Base-by-base conservation (phyloP, 495 filamentous ascomycete species). In the Pseudotulostoma volvatum region DNA sequence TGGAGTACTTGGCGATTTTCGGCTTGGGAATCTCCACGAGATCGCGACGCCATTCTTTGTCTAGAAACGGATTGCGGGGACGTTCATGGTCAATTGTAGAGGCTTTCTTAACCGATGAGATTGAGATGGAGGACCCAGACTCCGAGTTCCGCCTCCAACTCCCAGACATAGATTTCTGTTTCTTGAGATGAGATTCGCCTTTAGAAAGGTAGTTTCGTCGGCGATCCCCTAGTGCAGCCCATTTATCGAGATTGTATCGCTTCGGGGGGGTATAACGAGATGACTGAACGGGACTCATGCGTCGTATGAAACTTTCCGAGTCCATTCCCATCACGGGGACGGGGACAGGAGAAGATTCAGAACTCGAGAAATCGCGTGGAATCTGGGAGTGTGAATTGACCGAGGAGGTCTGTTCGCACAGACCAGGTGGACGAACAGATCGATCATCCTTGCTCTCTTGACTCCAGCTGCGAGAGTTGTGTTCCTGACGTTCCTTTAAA, bases 401-500 rank as follows among this genome's bases (percentile, higher is more conserved):
- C 44, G 62, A 57, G 16, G 69, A 67, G 39, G 64, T 59, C 39
- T 61, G 61, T 47, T 73, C 67, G 37, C 45, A 53, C 37, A 57
- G 44, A 41, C 43, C 54, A 14, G 37, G 36, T 31, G 50, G 39
- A 28, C 50, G 23, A 34, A 33, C 33, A 37, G 46, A 39, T 33
- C 56, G 55, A 18, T 54, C 52, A 2, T 59, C 52, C 36, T 66
- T 71, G 63, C 76, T 83, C 49, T 84, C 80, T 34, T 81, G 77
- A 49, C 81, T 87, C 75, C 75, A 87, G 47, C 77, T 84, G 41
- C 81, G 70, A 53, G 77, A 76, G 53, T 85, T 85, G 54, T 81
- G 68, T 57, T 79, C 75, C 51, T 78, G 78, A 25, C 79, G 68
- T 40, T 68, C 56, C 45, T 76, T 62, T 36, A 80, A 39, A 11